These are phyloP conservation scores for Barbatosphaeria neglecta DNA, from an alignment of 495 filamentous ascomycete species.

Conservation along the genomic window DNA sequence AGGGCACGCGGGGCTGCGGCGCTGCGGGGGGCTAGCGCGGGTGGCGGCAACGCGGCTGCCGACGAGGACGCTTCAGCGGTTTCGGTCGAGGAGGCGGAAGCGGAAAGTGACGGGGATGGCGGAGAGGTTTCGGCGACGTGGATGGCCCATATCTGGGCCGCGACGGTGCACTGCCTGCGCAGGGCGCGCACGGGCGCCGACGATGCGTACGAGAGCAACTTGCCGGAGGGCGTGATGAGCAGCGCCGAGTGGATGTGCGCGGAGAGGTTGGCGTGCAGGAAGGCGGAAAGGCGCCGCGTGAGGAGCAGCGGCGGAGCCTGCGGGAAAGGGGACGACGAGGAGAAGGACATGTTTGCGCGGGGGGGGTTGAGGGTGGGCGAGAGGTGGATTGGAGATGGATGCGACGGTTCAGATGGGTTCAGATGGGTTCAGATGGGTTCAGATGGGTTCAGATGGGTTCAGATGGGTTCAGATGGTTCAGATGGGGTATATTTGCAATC, in stretches of 20 bases:
- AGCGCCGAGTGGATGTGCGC: conserved; percentile 27
- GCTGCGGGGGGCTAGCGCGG: too few relatives aligned
- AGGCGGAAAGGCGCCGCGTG: conserved; percentile 34
- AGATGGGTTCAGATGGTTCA: too few relatives aligned
- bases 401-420: too few relatives aligned
- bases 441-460: too few relatives aligned
- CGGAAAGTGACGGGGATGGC: conserved; percentile 5
- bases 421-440: too few relatives aligned
- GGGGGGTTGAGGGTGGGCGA: not conserved
- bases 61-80: conserved; percentile 1
- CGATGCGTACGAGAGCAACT: conserved; percentile 37
- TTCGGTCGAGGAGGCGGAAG: conserved; percentile 4
- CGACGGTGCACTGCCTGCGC: conserved; percentile 36
- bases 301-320: conserved; percentile 34
- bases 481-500: too few relatives aligned
- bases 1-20: not conserved
- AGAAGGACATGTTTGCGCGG: conserved; percentile 3
- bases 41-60: too few relatives aligned
- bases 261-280: conserved; percentile 35
- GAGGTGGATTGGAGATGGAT: not conserved
- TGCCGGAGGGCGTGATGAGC: conserved; percentile 34
- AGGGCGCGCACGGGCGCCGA: conserved; percentile 26
- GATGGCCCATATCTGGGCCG: conserved; percentile 32
- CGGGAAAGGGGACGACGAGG: conserved; percentile 11
- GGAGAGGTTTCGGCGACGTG: conserved; percentile 9